Percentiles rank a stretch among this genome's conserved stretches.
phyloP scores from a whole-genome alignment of 31 red algal species.

The Endocladia muricata region DNA sequence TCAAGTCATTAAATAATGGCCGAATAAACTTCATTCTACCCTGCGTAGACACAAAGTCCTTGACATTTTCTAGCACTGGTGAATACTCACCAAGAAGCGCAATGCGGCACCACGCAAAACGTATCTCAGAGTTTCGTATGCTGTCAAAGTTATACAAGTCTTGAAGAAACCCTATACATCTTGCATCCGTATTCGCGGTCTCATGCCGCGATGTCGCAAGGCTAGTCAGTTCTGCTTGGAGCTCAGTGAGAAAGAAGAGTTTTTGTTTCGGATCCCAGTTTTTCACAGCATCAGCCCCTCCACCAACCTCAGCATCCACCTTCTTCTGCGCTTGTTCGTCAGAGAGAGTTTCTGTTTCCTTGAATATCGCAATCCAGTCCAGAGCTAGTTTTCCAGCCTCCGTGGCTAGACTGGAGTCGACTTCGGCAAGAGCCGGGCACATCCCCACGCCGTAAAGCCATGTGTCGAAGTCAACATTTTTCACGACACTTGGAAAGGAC shows the following conservation, averaged over 20 bases:
- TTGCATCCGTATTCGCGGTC: slow-evolving; percentile 21
- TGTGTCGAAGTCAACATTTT: slow-evolving; percentile 38
- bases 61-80: slow-evolving; percentile 45
- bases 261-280: slow-evolving; percentile 49
- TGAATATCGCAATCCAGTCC: slow-evolving; percentile 26
- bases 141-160: slow-evolving; percentile 23
- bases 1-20: slow-evolving; percentile 65
- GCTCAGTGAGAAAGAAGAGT: slow-evolving; percentile 32
- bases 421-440: slow-evolving; percentile 33
- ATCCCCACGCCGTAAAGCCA: slow-evolving; percentile 53
- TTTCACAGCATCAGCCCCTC: not conserved
- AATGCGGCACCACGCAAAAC: slow-evolving; percentile 57
- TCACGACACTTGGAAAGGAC: slow-evolving; percentile 23
- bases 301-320: not conserved
- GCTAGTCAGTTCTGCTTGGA: slow-evolving; percentile 13
- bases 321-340: slow-evolving; percentile 17
- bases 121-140: slow-evolving; percentile 62
- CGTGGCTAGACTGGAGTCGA: slow-evolving; percentile 54
- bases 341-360: not conserved
- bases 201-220: not conserved
- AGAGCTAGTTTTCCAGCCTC: slow-evolving; percentile 8
- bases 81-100: slow-evolving; percentile 43
- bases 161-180: slow-evolving; percentile 19
- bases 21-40: slow-evolving; percentile 90
- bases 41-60: slow-evolving; percentile 56